Evolutionary conservation across 164 flowering plant species (phyloP), one percentile per base, ranked within the genome.

Genomic region (Umbilicus rupestris): DNA sequence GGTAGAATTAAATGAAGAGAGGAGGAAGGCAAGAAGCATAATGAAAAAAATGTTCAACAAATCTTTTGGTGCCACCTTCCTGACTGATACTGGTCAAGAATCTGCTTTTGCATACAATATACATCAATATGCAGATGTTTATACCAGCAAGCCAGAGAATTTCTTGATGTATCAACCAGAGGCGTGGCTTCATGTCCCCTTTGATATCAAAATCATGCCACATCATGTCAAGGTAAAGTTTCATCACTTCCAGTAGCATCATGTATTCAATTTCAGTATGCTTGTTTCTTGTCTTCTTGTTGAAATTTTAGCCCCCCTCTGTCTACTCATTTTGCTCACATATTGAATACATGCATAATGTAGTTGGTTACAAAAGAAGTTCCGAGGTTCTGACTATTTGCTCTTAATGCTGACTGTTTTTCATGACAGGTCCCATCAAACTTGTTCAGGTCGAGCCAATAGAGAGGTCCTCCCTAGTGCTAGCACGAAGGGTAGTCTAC

Each of bases 141-240:
- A 94, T 70, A 94, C 97, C 68, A 91, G 97, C 73, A 91, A 91
- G 75, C 93, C 93, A 20, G 96, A 87, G 73, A 94, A 91, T 75
- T 89, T 94, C 70, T 65, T 91, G 78, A 72, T 81, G 57, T 80
- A 89, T 77, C 81, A 82, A 58, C 83, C 90, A 7, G 95, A 91
- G 69, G 93, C 96, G 52, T 94, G 97, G 98, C 85, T 94, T 76
- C 91, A 89, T 80, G 93, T 73, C 35, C 99, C 97, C 4, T 89
- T 52, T 70, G 92, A 91, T 79, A 73, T 94, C 76, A 89, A 94
- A 83, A 89, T 94, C 79, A 87, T 94, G 96, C 97, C 99, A 28
- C 97, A 89, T 80, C 97, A 91, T 71, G 77, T 94, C 57, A 91
- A 94, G 99, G 99, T 94, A 79, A 52, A 52, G 26, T 49, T 49